Evolutionary conservation across 768 basidiomycete genomes (phyloP).

Genomic region (Daedalea quercina): DNA sequence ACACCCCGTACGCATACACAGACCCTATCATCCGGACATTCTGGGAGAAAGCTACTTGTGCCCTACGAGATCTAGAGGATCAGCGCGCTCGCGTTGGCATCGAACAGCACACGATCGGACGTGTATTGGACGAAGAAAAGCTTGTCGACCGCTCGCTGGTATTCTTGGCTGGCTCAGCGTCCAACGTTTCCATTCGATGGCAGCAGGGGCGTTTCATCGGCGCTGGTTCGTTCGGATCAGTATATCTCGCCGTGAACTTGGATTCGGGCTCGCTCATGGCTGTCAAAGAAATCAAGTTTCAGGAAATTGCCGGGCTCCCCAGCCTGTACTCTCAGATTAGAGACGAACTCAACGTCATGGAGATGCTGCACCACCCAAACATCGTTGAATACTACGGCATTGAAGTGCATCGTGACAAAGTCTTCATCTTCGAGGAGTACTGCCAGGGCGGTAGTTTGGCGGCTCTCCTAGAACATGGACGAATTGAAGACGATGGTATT

Average conservation of each 20-base stretch:
- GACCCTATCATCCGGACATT: slow-evolving; percentile 65
- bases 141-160: slow-evolving; percentile 90
- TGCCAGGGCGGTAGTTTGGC: slow-evolving; percentile 95
- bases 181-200: slow-evolving; percentile 95
- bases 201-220: slow-evolving; percentile 98
- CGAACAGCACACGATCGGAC: slow-evolving; percentile 76
- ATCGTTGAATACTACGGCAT: slow-evolving; percentile 99
- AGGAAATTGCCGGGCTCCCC: slow-evolving; percentile 84
- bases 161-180: slow-evolving; percentile 92
- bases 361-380: slow-evolving; percentile 94
- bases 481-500: slow-evolving; percentile 95
- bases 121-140: slow-evolving; percentile 90
- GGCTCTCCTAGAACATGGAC: slow-evolving; percentile 81
- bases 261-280: slow-evolving; percentile 97
- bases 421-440: slow-evolving; percentile 98
- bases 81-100: slow-evolving; percentile 51
- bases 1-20: slow-evolving; percentile 36
- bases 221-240: slow-evolving; percentile 98
- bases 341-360: slow-evolving; percentile 97
- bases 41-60: slow-evolving; percentile 64
- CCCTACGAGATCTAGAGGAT: slow-evolving; percentile 60
- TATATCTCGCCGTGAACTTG: slow-evolving; percentile 96
- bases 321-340: slow-evolving; percentile 88
- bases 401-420: slow-evolving; percentile 97
- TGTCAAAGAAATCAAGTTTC: slow-evolving; percentile 97